Base-by-base conservation (phyloP, 2,329 filamentous ascomycete species). In the Hypocrella siamensis region DNA sequence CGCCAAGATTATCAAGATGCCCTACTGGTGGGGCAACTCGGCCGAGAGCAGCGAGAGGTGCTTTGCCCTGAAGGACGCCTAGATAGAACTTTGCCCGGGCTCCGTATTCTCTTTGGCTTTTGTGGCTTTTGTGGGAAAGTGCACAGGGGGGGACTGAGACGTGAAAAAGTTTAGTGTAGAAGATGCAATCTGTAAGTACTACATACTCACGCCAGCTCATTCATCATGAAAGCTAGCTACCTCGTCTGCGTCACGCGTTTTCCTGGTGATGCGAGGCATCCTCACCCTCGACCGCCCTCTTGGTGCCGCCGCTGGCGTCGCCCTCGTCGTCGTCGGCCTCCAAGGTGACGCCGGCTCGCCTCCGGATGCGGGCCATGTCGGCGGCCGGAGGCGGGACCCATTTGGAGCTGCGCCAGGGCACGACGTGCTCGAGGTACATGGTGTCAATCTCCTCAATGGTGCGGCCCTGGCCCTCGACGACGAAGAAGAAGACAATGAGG, bases 381-480 rank as follows among this genome's bases (percentile, higher is more conserved):
- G 62, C 58, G 0, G 58, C 54, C 2, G 56, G 47, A 0, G 60
- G 60, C 0, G 61, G 47, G 5, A 54, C 41, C 68, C 67, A 80
- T 38, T 64, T 56, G 28, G 57, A 48, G 42, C 70, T 76, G 59
- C 72, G 67, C 57, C 69, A 70, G 0, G 78, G 75, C 40, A 58
- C 68, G 14, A 82, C 73, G 17, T 58, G 57, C 31, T 76, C 60
- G 22, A 81, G 61, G 41, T 84, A 85, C 75, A 81, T 80, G 30
- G 73, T 77, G 44, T 88, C 81, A 34, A 88, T 79, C 50, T 86
- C 79, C 55, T 88, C 81, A 2, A 88, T 63, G 0, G 71, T 75
- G 5, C 79, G 68, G 32, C 76, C 79, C 46, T 80, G 75, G 28
- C 70, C 75, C 49, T 86, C 80, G 34, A 79, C 72, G 32, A 85